Conservation (phyloP, 2,329 filamentous ascomycete species). For the Helotiales sp. region DNA sequence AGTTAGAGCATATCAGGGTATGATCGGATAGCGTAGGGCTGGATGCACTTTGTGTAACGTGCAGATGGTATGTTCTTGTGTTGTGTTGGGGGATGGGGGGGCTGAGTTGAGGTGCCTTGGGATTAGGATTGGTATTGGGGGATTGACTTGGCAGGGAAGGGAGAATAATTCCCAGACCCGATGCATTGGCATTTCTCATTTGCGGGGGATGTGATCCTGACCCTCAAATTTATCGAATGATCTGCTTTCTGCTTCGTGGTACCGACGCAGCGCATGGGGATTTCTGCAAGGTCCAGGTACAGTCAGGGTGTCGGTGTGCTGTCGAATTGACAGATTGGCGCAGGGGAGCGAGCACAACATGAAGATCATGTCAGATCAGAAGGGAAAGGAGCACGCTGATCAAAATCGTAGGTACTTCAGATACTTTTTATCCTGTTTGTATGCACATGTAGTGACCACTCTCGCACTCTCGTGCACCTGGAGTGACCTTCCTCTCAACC, state of each 20-base stretch:
- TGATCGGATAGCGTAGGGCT: not conserved
- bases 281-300: not conserved
- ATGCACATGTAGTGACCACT: slow-evolving; percentile 6
- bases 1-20: not conserved
- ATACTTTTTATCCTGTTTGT: slow-evolving; percentile 3
- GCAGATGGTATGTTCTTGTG: not conserved
- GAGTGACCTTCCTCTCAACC: not conserved
- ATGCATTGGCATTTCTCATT: not conserved
- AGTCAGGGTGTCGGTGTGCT: not conserved
- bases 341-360: not conserved
- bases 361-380: slow-evolving; percentile 2
- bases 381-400: not conserved
- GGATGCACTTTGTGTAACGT: not conserved
- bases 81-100: not conserved
- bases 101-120: not conserved
- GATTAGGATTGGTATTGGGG: no score
- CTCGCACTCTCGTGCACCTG: not conserved
- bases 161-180: not conserved
- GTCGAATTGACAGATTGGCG: not conserved
- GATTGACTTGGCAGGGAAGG: not conserved
- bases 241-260: not conserved
- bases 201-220: not conserved
- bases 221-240: not conserved
- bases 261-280: not conserved
- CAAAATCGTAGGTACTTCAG: not conserved